Conservation (phyloP, 208 protist species). For the Trichomonas vaginalis region DNA sequence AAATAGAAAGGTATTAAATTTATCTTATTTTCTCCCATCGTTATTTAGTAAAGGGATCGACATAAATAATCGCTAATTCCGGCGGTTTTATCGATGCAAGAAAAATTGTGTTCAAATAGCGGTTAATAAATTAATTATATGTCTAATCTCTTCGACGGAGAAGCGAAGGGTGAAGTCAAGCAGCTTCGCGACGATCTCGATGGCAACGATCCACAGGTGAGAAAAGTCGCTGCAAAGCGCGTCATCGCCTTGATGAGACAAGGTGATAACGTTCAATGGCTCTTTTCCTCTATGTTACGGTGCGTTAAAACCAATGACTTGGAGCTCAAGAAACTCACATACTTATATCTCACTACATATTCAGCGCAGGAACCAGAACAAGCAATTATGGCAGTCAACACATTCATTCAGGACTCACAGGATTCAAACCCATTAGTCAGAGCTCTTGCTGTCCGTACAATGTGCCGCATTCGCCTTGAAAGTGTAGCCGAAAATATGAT, state of each 20-base stretch:
- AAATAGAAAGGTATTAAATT: too few relatives aligned
- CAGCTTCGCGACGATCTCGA: background rate
- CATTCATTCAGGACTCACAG: constrained; percentile 9
- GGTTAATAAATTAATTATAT: background rate
- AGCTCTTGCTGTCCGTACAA: constrained; percentile 11
- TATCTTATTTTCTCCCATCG: background rate
- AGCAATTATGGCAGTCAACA: constrained; percentile 17
- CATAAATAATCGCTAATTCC: background rate
- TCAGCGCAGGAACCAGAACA: background rate
- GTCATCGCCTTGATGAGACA: background rate
- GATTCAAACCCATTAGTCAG: background rate
- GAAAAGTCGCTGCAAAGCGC: background rate
- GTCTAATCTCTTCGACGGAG: background rate
- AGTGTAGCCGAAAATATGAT: constrained; percentile 9
- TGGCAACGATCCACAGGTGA: background rate
- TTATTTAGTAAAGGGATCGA: background rate
- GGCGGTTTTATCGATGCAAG: background rate
- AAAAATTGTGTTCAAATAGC: background rate
- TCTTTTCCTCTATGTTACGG: background rate
- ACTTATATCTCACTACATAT: background rate
- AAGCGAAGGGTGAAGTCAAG: background rate
- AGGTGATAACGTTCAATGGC: constrained; percentile 5
- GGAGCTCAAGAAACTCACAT: constrained; percentile 5
- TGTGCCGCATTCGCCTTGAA: constrained; percentile 11
- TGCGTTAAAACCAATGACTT: constrained; percentile 1